phyloP scores from a whole-genome alignment of 805 yeast species.

The Wickerhamiella hasegawae region DNA sequence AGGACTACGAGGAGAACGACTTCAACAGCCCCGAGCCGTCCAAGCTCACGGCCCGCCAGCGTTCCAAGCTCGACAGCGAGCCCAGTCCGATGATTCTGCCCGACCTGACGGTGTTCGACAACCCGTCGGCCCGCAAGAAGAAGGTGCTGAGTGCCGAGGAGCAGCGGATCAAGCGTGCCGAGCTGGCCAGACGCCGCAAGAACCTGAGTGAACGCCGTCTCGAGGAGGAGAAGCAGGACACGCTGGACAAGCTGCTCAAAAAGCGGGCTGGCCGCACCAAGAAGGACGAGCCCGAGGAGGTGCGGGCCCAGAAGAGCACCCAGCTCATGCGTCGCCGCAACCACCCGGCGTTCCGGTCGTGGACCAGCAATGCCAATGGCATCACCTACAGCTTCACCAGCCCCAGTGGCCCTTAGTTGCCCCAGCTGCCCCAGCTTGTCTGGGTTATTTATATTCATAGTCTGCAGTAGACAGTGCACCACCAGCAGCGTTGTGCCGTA shows the following conservation, averaged over 20 bases:
- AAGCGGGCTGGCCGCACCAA: slow-evolving; percentile 47
- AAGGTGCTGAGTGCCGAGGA: slow-evolving; percentile 69
- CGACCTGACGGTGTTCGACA: slow-evolving; percentile 17
- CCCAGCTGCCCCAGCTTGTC: background rate
- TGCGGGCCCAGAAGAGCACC: slow-evolving; percentile 9
- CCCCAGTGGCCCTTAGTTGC: background rate
- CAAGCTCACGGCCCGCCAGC: slow-evolving; percentile 27
- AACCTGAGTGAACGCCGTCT: slow-evolving; percentile 66
- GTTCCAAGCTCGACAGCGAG: slow-evolving; percentile 18
- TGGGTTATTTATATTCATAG: no score
- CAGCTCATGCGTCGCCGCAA: slow-evolving; percentile 13
- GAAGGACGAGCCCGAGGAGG: slow-evolving; percentile 11
- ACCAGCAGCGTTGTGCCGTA: no score
- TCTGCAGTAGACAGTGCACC: no score
- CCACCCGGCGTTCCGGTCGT: slow-evolving; percentile 21
- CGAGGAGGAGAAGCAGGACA: slow-evolving; percentile 88
- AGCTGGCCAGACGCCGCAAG: slow-evolving; percentile 74
- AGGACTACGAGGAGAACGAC: slow-evolving; percentile 11
- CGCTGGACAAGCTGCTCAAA: slow-evolving; percentile 69
- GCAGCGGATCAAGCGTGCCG: slow-evolving; percentile 64
- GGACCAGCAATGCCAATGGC: slow-evolving; percentile 13
- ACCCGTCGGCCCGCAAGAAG: slow-evolving; percentile 25
- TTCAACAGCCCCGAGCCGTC: slow-evolving; percentile 8
- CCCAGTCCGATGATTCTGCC: slow-evolving; percentile 14
- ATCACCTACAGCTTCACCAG: slow-evolving; percentile 1